Conservation (phyloP, 2,329 filamentous ascomycete species). For the Taxawa tesnikishii region DNA sequence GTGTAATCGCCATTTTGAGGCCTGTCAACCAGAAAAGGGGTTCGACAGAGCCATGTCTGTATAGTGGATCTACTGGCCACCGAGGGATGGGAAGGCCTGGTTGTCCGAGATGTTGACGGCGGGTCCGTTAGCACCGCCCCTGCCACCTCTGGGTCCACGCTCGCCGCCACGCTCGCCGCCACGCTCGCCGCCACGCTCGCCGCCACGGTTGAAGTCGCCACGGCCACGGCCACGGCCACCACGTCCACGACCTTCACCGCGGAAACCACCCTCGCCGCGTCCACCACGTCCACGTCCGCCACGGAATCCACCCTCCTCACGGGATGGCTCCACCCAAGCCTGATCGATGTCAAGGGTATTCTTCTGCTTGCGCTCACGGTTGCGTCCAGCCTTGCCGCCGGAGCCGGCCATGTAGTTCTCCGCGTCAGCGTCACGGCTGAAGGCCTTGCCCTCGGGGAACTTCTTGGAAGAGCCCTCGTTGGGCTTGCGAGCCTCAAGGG, state of each 20-base stretch:
- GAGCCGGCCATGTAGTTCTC: conserved; percentile 62
- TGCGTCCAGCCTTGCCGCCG: conserved; percentile 64
- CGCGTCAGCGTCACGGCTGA: conserved; percentile 45
- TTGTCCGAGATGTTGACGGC: conserved; percentile 36
- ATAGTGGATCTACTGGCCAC: not conserved
- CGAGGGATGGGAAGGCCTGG: conserved; percentile 34
- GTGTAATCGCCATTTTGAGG: too few species aligned
- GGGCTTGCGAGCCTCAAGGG: conserved; percentile 67
- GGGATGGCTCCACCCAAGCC: conserved; percentile 44
- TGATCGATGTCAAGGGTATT: conserved; percentile 79
- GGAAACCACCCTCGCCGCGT: conserved; percentile 20
- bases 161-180: conserved; percentile 28
- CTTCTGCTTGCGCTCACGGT: conserved; percentile 90
- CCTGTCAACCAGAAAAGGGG: too few species aligned
- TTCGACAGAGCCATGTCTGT: too few species aligned
- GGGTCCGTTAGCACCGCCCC: conserved; percentile 32
- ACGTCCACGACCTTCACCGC: conserved; percentile 26
- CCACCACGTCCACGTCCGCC: conserved; percentile 40
- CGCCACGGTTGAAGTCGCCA: conserved; percentile 38
- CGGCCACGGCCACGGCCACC: conserved; percentile 37
- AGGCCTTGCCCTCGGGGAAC: conserved; percentile 72
- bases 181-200: conserved; percentile 24
- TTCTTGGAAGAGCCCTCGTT: conserved; percentile 95
- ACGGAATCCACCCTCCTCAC: conserved; percentile 38
- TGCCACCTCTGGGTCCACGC: conserved; percentile 22